phyloP scores from a whole-genome alignment of 805 yeast genomes.

The Deakozyma indianensis region DNA sequence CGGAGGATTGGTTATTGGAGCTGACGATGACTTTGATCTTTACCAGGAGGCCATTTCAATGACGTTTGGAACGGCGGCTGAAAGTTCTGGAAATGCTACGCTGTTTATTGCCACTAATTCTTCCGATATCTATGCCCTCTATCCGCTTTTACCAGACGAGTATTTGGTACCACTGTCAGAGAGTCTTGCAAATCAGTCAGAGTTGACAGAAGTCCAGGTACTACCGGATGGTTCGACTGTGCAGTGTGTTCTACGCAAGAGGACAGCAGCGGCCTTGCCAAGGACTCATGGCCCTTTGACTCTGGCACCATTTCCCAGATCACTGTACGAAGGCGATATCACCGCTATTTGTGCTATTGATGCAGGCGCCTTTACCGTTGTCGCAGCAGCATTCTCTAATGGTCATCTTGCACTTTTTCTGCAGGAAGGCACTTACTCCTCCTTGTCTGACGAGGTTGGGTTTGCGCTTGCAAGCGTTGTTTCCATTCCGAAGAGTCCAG shows the following conservation, averaged over 20 bases:
- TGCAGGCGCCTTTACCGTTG: conserved; percentile 9
- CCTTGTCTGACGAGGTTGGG: conserved; percentile 2
- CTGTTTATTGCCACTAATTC: conserved; percentile 38
- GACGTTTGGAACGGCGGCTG: conserved; percentile 28
- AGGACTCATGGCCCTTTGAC: conserved; percentile 37
- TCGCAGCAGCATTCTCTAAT: conserved; percentile 11
- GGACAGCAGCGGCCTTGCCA: conserved; percentile 6
- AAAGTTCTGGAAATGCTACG: conserved; percentile 31
- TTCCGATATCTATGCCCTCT: conserved; percentile 44
- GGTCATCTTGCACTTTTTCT: conserved; percentile 11
- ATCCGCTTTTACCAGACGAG: conserved; percentile 47
- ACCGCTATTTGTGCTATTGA: conserved; percentile 19
- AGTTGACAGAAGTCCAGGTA: conserved; percentile 22
- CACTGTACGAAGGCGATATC: conserved; percentile 32
- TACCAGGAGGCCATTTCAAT: conserved; percentile 24
- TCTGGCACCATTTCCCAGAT: conserved; percentile 39
- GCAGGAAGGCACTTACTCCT: conserved; percentile 7
- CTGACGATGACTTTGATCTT: conserved; percentile 5
- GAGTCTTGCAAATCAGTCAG: conserved; percentile 11
- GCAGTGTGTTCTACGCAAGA: conserved; percentile 14
- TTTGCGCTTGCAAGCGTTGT: conserved; percentile 5
- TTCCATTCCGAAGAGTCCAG: background rate
- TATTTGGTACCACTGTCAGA: background rate
- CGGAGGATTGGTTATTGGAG: conserved; percentile 15
- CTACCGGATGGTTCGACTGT: conserved; percentile 20